Percentiles rank a stretch among this genome's conserved stretches.
phyloP scores from a whole-genome alignment of 179 eudicot genomes.

The Spergularia azorica region DNA sequence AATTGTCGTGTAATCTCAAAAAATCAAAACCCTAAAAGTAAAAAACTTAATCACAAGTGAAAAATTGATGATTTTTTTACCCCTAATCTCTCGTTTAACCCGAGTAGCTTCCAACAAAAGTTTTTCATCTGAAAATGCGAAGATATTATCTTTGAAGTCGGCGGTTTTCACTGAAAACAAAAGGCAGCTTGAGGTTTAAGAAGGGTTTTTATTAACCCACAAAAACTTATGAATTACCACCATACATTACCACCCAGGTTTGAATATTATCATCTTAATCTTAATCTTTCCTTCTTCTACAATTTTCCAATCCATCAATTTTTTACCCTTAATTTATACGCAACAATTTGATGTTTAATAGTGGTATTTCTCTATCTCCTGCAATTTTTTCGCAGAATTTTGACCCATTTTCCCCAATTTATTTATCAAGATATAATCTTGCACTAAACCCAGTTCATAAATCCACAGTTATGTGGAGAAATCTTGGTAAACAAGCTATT shows the following conservation, averaged over 20 bases:
- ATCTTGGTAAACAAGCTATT: conserved; percentile 42
- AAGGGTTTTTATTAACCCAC: conserved; percentile 22
- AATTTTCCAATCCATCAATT: background rate
- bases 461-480: conserved; percentile 66
- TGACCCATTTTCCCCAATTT: conserved; percentile 28
- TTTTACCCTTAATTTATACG: background rate
- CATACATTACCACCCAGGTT: conserved; percentile 13
- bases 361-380: conserved; percentile 34
- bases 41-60: too few relatives aligned
- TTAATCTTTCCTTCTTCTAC: background rate
- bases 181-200: conserved; percentile 21
- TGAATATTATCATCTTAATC: background rate
- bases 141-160: background rate
- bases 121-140: too few relatives aligned
- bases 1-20: too few relatives aligned
- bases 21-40: too few relatives aligned
- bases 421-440: conserved; percentile 20
- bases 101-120: too few relatives aligned
- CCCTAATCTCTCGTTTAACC: too few relatives aligned
- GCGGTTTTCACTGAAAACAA: background rate
- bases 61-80: too few relatives aligned
- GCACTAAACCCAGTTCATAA: conserved; percentile 23
- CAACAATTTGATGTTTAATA: conserved; percentile 55
- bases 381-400: conserved; percentile 25
- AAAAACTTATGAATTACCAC: conserved; percentile 10